These are phyloP conservation scores for Gamsiella multidivaricata DNA, from an alignment of 192 early-diverging fungal species.

Conservation along the genomic window DNA sequence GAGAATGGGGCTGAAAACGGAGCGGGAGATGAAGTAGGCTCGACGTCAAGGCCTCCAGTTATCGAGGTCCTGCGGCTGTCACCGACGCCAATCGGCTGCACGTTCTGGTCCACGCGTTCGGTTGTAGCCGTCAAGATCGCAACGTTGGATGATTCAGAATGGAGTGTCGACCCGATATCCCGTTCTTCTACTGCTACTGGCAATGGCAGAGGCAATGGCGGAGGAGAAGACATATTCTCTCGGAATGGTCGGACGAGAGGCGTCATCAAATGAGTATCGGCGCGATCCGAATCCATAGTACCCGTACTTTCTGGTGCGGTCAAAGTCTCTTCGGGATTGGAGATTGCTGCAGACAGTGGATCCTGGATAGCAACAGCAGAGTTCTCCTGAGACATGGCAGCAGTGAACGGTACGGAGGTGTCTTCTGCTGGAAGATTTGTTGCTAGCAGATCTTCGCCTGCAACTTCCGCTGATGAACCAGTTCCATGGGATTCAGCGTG, in stretches of 20 bases:
- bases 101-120: too few relatives aligned
- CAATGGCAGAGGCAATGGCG: slow-evolving; percentile 27
- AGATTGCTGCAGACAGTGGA: slow-evolving; percentile 2
- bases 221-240: slow-evolving; percentile 22
- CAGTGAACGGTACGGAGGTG: neutral
- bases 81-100: neutral
- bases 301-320: neutral
- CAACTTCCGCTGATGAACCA: neutral
- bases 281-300: neutral
- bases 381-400: neutral
- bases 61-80: too few relatives aligned
- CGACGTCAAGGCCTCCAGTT: too few relatives aligned
- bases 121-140: too few relatives aligned
- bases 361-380: neutral
- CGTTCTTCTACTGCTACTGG: slow-evolving; percentile 1
- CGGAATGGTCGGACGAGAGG: slow-evolving; percentile 13
- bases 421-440: neutral
- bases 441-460: neutral
- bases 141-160: too few relatives aligned
- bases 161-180: too few relatives aligned
- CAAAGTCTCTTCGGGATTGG: neutral
- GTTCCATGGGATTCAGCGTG: too few relatives aligned
- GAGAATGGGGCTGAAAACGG: neutral
- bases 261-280: neutral
- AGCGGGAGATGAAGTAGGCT: neutral